Conservation (phyloP, 345 rosid species). For the Litchi chinensis region DNA sequence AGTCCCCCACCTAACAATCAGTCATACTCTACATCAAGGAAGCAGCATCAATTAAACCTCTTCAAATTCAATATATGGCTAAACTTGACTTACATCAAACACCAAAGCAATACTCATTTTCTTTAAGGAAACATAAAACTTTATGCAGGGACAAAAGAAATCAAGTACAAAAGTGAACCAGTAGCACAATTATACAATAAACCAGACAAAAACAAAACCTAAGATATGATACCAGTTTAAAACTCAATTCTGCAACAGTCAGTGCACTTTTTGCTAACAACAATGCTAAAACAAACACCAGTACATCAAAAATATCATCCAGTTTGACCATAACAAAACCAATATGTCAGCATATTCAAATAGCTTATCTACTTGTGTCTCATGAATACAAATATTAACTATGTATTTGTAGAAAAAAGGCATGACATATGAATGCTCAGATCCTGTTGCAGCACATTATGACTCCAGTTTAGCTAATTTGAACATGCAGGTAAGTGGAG, state of each 20-base stretch:
- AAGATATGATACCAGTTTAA: background rate
- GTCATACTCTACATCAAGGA: background rate
- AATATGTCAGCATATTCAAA: background rate
- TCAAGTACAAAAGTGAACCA: background rate
- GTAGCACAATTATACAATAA: background rate
- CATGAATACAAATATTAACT: background rate
- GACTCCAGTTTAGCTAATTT: background rate
- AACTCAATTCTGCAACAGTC: background rate
- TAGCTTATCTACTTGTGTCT: background rate
- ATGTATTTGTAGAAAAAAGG: background rate
- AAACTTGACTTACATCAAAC: background rate
- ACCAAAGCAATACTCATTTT: background rate
- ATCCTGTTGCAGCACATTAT: background rate
- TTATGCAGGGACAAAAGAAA: background rate
- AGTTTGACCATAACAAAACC: background rate
- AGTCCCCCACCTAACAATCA: slow-evolving; percentile 14
- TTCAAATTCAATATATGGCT: background rate
- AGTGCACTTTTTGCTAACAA: background rate
- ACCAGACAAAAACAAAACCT: background rate
- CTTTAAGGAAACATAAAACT: background rate
- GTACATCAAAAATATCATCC: background rate
- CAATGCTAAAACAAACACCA: background rate
- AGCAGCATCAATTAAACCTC: background rate
- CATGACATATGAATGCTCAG: background rate
- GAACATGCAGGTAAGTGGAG: background rate